Evolutionary conservation across 345 rosid genomes (phyloP).

Genomic region (Boechera stricta): DNA sequence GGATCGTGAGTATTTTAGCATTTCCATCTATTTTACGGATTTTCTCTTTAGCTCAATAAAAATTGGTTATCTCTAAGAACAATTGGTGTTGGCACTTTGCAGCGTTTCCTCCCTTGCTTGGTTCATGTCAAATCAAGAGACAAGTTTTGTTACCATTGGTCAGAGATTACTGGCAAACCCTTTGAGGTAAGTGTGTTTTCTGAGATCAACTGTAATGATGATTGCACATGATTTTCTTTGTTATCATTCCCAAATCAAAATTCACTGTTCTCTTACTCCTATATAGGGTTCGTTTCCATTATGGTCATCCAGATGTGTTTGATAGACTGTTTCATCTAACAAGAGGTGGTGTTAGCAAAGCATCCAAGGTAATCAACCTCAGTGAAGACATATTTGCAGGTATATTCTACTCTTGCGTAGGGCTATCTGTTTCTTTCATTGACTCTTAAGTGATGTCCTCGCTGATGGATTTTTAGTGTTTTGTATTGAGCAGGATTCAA

Average conservation of each 20-base stretch:
- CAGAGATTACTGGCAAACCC: constrained; percentile 97
- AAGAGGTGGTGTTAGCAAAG: constrained; percentile 99
- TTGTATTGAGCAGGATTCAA: constrained; percentile 72
- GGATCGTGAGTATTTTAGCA: constrained; percentile 72
- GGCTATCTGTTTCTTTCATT: constrained; percentile 2
- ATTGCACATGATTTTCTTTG: constrained; percentile 11
- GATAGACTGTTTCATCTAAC: constrained; percentile 98
- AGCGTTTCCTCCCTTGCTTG: constrained; percentile 99
- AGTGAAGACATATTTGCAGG: constrained; percentile 99
- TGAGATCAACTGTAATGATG: constrained; percentile 28
- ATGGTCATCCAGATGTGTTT: constrained; percentile 99
- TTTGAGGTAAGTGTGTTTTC: constrained; percentile 65
- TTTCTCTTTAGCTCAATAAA: constrained; percentile 5
- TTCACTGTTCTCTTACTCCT: constrained; percentile 31
- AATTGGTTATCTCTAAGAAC: constrained; percentile 11
- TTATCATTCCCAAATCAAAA: constrained; percentile 8
- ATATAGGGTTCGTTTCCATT: constrained; percentile 96
- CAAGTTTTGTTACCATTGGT: constrained; percentile 97
- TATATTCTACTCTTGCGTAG: constrained; percentile 37
- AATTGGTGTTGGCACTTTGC: constrained; percentile 40
- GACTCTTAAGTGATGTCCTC: constrained; percentile 12
- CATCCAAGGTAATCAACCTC: constrained; percentile 93
- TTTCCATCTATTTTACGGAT: constrained; percentile 3
- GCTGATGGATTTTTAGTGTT: constrained; percentile 29
- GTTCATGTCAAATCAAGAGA: constrained; percentile 99